These are phyloP conservation scores for Coniosporium apollinis DNA, from an alignment of 495 filamentous ascomycete genomes.

Conservation along the genomic window DNA sequence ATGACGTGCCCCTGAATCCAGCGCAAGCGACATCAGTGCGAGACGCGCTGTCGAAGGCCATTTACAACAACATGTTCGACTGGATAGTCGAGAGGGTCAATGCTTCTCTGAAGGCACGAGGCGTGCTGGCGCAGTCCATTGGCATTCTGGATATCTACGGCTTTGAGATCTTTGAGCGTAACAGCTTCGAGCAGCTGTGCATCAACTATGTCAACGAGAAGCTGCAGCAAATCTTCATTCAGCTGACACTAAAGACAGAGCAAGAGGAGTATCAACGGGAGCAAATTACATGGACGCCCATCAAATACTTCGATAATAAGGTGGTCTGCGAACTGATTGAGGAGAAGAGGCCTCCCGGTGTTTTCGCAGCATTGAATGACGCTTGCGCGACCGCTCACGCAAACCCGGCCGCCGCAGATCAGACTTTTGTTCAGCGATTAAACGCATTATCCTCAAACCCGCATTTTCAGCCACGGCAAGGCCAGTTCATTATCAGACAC, in stretches of 20 bases:
- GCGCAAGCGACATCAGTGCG: constrained; percentile 83
- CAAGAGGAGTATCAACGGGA: constrained; percentile 96
- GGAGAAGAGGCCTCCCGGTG: constrained; percentile 74
- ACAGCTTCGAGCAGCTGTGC: constrained; percentile 98
- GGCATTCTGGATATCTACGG: constrained; percentile 99
- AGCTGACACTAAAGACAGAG: constrained; percentile 89
- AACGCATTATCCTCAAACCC: constrained; percentile 76
- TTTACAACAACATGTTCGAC: constrained; percentile 96
- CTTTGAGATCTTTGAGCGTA: constrained; percentile 98
- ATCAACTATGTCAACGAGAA: constrained; percentile 99
- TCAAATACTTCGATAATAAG: constrained; percentile 99
- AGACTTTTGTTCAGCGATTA: constrained; percentile 84
- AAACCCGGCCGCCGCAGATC: constrained; percentile 82
- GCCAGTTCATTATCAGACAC: constrained; percentile 96
- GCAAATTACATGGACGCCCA: constrained; percentile 96
- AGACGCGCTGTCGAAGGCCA: constrained; percentile 84
- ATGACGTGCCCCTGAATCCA: constrained; percentile 83
- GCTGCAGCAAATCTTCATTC: constrained; percentile 98
- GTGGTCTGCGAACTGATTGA: constrained; percentile 96
- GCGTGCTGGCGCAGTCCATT: constrained; percentile 62
- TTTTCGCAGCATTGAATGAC: constrained; percentile 94
- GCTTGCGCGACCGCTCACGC: constrained; percentile 94
- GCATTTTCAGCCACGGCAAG: constrained; percentile 83
- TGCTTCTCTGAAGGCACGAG: constrained; percentile 65
- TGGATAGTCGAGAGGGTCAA: constrained; percentile 97